Conservation (phyloP, 768 basidiomycete genomes). For the Amyloporia xantha region DNA sequence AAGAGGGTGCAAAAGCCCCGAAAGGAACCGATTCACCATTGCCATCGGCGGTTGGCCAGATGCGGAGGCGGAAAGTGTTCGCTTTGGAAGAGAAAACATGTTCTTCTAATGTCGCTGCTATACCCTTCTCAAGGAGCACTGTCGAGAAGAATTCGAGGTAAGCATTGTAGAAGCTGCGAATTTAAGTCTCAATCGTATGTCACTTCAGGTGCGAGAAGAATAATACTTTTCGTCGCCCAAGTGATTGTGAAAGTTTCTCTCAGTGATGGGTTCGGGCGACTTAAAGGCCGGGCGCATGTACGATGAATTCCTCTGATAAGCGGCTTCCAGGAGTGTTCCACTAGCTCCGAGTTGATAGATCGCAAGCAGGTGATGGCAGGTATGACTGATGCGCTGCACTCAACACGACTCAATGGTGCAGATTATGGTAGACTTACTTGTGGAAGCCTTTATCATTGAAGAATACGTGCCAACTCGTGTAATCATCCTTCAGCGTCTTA, state of each 20-base stretch:
- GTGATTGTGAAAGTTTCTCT: conserved; percentile 44
- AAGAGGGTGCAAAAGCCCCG: conserved; percentile 55
- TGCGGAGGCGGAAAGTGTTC: conserved; percentile 13
- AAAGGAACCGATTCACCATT: conserved; percentile 52
- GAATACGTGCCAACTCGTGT: conserved; percentile 42
- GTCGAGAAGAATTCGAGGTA: conserved; percentile 53
- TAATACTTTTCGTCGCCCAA: conserved; percentile 51
- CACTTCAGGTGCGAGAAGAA: too few species aligned
- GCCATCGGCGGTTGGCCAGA: conserved; percentile 31
- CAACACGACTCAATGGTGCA: not conserved
- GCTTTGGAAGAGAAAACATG: conserved; percentile 46
- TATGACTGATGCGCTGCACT: conserved; percentile 1
- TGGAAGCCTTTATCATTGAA: conserved; percentile 41
- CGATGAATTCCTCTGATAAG: conserved; percentile 34
- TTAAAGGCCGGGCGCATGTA: conserved; percentile 32
- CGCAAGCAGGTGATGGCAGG: conserved; percentile 4
- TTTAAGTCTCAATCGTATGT: too few species aligned
- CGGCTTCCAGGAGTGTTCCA: conserved; percentile 33
- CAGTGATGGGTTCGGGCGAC: conserved; percentile 40
- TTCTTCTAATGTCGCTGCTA: conserved; percentile 45
- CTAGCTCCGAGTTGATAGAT: conserved; percentile 56
- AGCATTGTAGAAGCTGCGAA: conserved; percentile 51
- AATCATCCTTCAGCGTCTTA: conserved; percentile 40
- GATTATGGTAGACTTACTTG: conserved; percentile 33
- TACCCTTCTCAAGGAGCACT: conserved; percentile 34